Evolutionary conservation across 345 rosid species (phyloP), one percentile per base, ranked within the genome.

Genomic region (Brassica incana): DNA sequence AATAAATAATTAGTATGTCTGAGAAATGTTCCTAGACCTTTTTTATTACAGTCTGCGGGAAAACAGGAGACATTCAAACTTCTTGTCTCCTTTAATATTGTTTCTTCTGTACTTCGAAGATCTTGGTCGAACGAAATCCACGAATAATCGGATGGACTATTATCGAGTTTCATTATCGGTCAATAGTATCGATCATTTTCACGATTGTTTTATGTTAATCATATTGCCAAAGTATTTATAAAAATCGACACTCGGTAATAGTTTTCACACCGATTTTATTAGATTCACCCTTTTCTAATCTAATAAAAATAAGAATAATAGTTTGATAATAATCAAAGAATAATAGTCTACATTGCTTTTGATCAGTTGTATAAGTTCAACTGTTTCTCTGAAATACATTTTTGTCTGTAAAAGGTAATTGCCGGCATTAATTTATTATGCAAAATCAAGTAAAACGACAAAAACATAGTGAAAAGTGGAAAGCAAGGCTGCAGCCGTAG

Each of bases 41-140:
- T 75, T 80, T 80, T 30, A 33, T 71, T 71, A 71, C 65, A 65
- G 80, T 48, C 43, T 80, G 83, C 73, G 83, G 80, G 77, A 71
- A 80, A 80, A 76, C 62, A 71, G 80, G 83, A 80, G 77, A 80
- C 83, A 80, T 65, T 77, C 68, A 76, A 67, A 76, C 73, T 75
- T 76, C 77, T 76, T 65, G 77, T 79, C 65, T 71, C 73, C 77
- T 75, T 75, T 70, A 15, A 60, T 32, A 9, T 30, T 16, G 52
- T n/a, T 36, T 20, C 35, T 38, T n/a, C 1, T 76, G 80, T 80
- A 80, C 77, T 80, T 80, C 71, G 68, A 76, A 59, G 77, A 80
- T 80, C 80, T 76, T 80, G 72, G 83, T 80, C 83, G 68, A 65
- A 71, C 73, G 40, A 64, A 71, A 59, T 64, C 72, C 73, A 69